phyloP scores from a whole-genome alignment of 345 rosid genomes.

The Citrus sp. region DNA sequence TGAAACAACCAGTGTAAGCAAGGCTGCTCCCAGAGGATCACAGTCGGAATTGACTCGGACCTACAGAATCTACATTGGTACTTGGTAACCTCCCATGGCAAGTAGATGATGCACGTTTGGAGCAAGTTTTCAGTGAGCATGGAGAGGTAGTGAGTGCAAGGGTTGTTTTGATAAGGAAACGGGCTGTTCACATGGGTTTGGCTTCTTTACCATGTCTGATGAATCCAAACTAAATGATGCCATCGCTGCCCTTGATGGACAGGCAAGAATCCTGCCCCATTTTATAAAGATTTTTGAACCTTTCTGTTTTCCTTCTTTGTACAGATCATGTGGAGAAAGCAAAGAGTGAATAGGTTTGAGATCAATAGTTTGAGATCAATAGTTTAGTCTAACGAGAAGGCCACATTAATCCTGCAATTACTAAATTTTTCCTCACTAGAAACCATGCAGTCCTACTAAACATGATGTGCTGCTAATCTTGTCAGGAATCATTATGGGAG shows the following conservation, averaged over 20 bases:
- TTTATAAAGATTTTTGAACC: neutral
- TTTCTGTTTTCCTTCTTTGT: neutral
- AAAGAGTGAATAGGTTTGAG: neutral
- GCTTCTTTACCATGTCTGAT: constrained; percentile 47
- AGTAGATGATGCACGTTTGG: constrained; percentile 36
- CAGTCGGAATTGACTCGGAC: constrained; percentile 30
- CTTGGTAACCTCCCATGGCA: constrained; percentile 53
- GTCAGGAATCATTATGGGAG: neutral
- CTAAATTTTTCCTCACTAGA: neutral
- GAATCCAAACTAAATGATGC: constrained; percentile 47
- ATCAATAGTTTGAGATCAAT: neutral
- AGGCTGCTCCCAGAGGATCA: constrained; percentile 43
- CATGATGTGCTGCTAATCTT: neutral
- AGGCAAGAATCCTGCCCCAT: constrained; percentile 25
- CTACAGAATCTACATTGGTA: constrained; percentile 40
- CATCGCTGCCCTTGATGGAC: constrained; percentile 57
- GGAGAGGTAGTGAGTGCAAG: constrained; percentile 46
- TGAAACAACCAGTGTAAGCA: constrained; percentile 26
- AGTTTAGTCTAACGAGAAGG: neutral
- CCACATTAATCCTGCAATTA: neutral
- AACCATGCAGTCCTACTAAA: neutral
- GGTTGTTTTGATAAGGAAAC: constrained; percentile 46
- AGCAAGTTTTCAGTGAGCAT: constrained; percentile 46
- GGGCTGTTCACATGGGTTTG: constrained; percentile 58
- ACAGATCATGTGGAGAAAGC: neutral